Conservation (phyloP, 139 green algal genomes). For the Dunaliella primolecta region DNA sequence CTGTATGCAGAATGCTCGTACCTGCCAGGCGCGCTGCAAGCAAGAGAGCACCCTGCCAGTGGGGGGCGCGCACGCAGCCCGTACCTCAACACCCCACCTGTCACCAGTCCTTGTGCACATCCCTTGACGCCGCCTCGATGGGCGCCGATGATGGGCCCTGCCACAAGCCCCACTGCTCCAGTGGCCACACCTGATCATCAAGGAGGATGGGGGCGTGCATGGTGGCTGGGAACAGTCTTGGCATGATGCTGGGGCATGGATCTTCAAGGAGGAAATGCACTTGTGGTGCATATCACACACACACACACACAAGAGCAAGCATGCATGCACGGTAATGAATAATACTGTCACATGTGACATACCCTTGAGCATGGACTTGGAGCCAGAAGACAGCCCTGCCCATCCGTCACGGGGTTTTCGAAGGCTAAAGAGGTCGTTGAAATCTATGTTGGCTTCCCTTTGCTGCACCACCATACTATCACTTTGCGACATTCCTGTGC, state of each 20-base stretch:
- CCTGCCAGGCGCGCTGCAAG: no score
- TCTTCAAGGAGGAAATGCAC: neutral
- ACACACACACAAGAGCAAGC: neutral
- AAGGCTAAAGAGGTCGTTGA: constrained; percentile 69
- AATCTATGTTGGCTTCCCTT: constrained; percentile 36
- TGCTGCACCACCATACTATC: constrained; percentile 4
- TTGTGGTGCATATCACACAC: neutral
- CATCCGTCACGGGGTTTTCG: constrained; percentile 42
- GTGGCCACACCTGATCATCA: constrained; percentile 39
- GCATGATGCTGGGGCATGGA: neutral
- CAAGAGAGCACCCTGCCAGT: no score
- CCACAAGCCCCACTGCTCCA: constrained; percentile 64
- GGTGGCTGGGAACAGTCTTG: neutral
- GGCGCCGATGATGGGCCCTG: constrained; percentile 67
- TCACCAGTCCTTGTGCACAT: neutral
- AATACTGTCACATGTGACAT: neutral
- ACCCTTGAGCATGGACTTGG: constrained; percentile 44
- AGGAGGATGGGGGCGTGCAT: neutral
- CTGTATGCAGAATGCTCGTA: no score
- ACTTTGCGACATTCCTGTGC: neutral
- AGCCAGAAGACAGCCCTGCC: constrained; percentile 45
- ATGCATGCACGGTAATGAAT: neutral
- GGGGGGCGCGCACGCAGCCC: no score
- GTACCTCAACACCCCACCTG: neutral
- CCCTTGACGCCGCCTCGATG: constrained; percentile 53